Conservation (phyloP, 345 rosid species). For the Cardamine resedifolia region DNA sequence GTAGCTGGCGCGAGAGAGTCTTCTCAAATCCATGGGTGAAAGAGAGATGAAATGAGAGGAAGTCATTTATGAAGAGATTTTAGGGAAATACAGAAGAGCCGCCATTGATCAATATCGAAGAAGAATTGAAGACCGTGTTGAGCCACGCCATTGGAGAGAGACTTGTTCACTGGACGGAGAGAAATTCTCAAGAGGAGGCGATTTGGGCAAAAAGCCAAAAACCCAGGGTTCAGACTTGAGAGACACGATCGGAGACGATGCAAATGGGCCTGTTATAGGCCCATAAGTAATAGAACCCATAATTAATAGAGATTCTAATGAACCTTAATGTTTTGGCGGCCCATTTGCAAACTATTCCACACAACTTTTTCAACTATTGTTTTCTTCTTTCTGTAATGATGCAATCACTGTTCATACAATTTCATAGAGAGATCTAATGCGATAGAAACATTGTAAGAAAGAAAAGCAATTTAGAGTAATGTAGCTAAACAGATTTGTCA, state of each 20-base stretch:
- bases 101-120: conserved; percentile 23
- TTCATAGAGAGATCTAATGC: not conserved
- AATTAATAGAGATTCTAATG: not conserved
- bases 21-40: conserved; percentile 60
- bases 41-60: conserved; percentile 3
- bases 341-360: not conserved
- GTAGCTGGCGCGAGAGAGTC: conserved; percentile 40
- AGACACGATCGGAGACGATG: conserved; percentile 6
- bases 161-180: conserved; percentile 9
- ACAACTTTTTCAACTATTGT: not conserved
- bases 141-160: conserved; percentile 43
- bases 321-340: not conserved
- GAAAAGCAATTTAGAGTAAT: not conserved
- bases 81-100: conserved; percentile 26
- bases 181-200: conserved; percentile 30
- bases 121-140: conserved; percentile 32
- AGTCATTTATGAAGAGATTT: conserved; percentile 2
- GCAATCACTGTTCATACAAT: not conserved
- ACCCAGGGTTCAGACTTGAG: conserved; percentile 38
- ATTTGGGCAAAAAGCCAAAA: conserved; percentile 34
- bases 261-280: conserved; percentile 1
- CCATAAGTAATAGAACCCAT: too few species aligned
- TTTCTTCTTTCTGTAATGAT: not conserved
- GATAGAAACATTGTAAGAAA: not conserved
- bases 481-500: not conserved